A percentile compares a stretch with the other conserved stretches of the same genome.
These are phyloP conservation scores for Limtongia smithiae DNA, from an alignment of 805 yeast genomes.

Conservation along the genomic window DNA sequence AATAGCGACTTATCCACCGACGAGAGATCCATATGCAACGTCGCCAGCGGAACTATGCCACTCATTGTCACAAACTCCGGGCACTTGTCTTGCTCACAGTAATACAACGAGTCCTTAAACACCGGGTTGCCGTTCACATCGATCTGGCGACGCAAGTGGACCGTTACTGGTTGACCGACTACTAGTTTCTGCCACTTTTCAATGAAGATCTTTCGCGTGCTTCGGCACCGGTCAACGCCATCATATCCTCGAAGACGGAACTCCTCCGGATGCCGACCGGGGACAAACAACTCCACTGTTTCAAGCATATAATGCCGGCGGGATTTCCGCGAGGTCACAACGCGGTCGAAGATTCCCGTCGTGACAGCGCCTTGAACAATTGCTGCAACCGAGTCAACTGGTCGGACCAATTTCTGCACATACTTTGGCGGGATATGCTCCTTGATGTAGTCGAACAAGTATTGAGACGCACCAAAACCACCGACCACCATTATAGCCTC, in stretches of 20 bases:
- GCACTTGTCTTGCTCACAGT: constrained; percentile 15
- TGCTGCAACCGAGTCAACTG: constrained; percentile 21
- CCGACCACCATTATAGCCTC: constrained; percentile 25
- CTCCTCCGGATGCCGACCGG: constrained; percentile 18
- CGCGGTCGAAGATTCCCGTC: constrained; percentile 20
- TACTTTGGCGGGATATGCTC: constrained; percentile 14
- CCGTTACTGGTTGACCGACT: constrained; percentile 7
- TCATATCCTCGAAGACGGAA: constrained; percentile 7
- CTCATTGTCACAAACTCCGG: constrained; percentile 13
- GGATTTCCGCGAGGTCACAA: constrained; percentile 18
- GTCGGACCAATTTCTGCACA: constrained; percentile 11
- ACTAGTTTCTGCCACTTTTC: constrained; percentile 13
- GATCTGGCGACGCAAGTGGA: constrained; percentile 12
- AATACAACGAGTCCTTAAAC: constrained; percentile 16
- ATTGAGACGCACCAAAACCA: constrained; percentile 24
- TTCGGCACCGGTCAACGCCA: constrained; percentile 12
- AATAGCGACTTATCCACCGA: not conserved
- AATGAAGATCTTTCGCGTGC: constrained; percentile 14
- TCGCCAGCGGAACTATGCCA: constrained; percentile 3
- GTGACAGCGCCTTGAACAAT: constrained; percentile 25
- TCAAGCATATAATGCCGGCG: constrained; percentile 21
- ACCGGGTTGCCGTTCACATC: not conserved
- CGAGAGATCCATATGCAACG: constrained; percentile 17
- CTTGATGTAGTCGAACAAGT: constrained; percentile 14
- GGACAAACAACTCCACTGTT: constrained; percentile 12